Evolutionary conservation across 2,329 filamentous ascomycete genomes (phyloP).

Genomic region (Coccinonectria pachysandricola): DNA sequence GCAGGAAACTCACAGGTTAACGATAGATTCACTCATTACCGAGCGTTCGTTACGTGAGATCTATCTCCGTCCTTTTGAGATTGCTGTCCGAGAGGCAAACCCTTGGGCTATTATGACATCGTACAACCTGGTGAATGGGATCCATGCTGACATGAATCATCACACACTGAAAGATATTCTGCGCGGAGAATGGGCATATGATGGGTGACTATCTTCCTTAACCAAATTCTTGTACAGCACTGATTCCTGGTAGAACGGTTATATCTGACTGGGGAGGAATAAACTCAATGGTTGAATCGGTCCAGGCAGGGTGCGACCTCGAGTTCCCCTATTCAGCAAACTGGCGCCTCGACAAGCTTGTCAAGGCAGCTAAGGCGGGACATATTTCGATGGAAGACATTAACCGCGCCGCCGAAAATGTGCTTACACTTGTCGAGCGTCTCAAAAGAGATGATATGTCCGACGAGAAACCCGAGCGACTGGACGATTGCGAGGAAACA

Average conservation of each 20-base stretch:
- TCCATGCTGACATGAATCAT: slow-evolving; percentile 44
- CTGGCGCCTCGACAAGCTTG: slow-evolving; percentile 46
- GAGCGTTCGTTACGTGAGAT: slow-evolving; percentile 59
- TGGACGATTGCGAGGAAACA: slow-evolving; percentile 47
- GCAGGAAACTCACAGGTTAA: slow-evolving; percentile 48
- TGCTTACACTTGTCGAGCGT: slow-evolving; percentile 48
- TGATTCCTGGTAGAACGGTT: slow-evolving; percentile 32
- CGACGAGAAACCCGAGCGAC: slow-evolving; percentile 44
- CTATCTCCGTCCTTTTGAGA: slow-evolving; percentile 67
- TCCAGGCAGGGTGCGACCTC: slow-evolving; percentile 46
- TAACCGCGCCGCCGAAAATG: slow-evolving; percentile 48
- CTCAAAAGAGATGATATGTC: slow-evolving; percentile 51
- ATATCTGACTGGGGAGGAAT: slow-evolving; percentile 50
- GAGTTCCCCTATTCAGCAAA: slow-evolving; percentile 48
- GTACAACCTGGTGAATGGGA: slow-evolving; percentile 57
- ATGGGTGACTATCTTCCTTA: slow-evolving; percentile 33
- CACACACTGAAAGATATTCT: slow-evolving; percentile 47
- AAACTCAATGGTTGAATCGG: slow-evolving; percentile 45
- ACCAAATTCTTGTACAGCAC: not conserved
- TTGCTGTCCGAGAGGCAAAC: slow-evolving; percentile 57
- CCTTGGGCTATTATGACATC: slow-evolving; percentile 62
- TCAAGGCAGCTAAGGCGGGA: slow-evolving; percentile 40
- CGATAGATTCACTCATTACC: slow-evolving; percentile 52
- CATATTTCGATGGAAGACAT: slow-evolving; percentile 38
- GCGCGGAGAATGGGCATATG: slow-evolving; percentile 51